Evolutionary conservation across 2,329 filamentous ascomycete species (phyloP).

Genomic region (Fusarium scirpi): DNA sequence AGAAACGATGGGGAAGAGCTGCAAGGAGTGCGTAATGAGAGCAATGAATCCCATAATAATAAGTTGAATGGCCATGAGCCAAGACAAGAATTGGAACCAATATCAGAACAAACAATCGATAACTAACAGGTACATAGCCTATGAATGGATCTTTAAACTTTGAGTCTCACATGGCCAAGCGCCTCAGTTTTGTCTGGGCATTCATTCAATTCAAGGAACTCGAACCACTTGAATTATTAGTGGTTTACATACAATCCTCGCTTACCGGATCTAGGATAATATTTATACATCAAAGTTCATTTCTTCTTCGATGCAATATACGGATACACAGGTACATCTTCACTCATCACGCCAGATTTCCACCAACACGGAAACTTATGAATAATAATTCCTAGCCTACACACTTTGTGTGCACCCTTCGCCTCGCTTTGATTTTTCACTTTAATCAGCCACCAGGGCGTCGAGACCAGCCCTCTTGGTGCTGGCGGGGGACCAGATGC

Average conservation of each 20-base stretch:
- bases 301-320: not conserved
- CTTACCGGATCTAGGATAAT: not conserved
- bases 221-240: not conserved
- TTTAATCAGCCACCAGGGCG: constrained; percentile 30
- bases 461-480: constrained; percentile 32
- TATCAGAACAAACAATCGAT: not conserved
- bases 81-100: constrained; percentile 5
- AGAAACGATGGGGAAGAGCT: not conserved
- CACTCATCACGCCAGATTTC: not conserved
- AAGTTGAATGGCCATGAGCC: not conserved
- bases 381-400: constrained; percentile 10
- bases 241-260: not conserved
- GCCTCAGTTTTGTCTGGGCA: constrained; percentile 5
- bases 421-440: constrained; percentile 9
- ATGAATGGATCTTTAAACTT: not conserved
- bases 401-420: not conserved
- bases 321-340: not conserved
- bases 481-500: constrained; percentile 30
- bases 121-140: not conserved
- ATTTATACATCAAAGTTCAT: not conserved
- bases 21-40: not conserved
- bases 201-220: constrained; percentile 4
- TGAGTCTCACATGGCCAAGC: not conserved
- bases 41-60: not conserved
- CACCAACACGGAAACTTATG: not conserved